Base-by-base conservation (phyloP, 1,139 yeast species). In the Eremothecium gossypii region DNA sequence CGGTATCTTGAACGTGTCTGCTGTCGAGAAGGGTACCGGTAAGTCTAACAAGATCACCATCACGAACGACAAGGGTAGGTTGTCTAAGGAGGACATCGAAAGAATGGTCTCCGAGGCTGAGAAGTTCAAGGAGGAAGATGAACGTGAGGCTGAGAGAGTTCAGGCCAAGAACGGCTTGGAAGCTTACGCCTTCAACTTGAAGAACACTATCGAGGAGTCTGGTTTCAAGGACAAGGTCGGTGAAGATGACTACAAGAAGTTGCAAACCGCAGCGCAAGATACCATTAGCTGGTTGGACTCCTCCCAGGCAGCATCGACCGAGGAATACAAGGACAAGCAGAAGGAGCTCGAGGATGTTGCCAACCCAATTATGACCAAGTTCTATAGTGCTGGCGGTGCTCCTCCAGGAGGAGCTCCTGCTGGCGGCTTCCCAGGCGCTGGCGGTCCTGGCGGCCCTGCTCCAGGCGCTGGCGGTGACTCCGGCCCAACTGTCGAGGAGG, bases 1-100 rank as follows among this genome's bases (percentile, higher is more conserved):
- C 64, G 97, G 97, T 73, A 89, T 89, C 67, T 76, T 89, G 70
- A 89, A 85, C 69, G 97, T 89, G 49, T 75, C 87, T 51, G 97
- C 96, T 48, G 72, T 83, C 49, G 97, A 89, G 68, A 89, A 89
- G 76, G 96, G 95, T 67, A 87, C 96, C 51, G 83, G 85, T 65
- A 80, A 80, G 73, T 67, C 83, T 46, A 75, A 74, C 69, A 77
- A 80, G 75, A 80, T 81, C 59, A 80, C 86, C 55, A 81, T 81
- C 61, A 80, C 85, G 64, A 85, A 86, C 71, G 95, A 86, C 70
- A 85, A 85, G 77, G 95, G 95, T 64, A 83, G 95, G 74, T 76
- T 86, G 60, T 80, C 95, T 51, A 83, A 83, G 77, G 95, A 85
- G 58, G 95, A 85, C 55, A 85, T 85, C 51, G 95, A 85, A 68